Conservation (phyloP, 2,329 filamentous ascomycete genomes). For the Thelonectria rubi region DNA sequence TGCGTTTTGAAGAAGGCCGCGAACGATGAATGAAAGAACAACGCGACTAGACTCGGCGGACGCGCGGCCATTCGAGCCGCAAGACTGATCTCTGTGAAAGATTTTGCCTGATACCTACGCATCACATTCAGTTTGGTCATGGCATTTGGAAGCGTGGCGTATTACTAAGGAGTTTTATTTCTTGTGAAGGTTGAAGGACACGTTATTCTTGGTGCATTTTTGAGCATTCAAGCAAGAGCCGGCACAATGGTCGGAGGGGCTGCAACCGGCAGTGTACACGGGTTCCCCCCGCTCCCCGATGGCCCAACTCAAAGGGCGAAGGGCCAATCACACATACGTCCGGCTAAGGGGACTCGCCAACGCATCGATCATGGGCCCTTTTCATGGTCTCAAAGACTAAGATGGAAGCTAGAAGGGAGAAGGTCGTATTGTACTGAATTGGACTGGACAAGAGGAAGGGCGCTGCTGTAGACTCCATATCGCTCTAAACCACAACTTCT, state of each 20-base stretch:
- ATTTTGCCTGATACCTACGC: conserved; percentile 35
- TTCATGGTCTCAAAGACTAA: conserved; percentile 7
- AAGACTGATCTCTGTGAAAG: conserved; percentile 28
- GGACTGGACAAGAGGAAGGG: neutral
- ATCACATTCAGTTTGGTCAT: conserved; percentile 39
- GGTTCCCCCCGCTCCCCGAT: neutral
- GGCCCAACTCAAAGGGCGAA: conserved; percentile 1
- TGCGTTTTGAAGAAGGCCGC: conserved; percentile 68
- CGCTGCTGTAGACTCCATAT: neutral
- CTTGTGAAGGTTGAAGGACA: conserved; percentile 34
- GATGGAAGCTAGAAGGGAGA: conserved; percentile 7
- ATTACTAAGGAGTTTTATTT: conserved; percentile 44
- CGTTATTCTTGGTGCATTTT: conserved; percentile 41
- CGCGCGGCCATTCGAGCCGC: conserved; percentile 21
- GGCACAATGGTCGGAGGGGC: conserved; percentile 13
- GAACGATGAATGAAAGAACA: conserved; percentile 14
- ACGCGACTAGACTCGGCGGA: conserved; percentile 24
- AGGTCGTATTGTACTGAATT: conserved; percentile 9
- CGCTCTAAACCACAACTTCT: conserved; percentile 4
- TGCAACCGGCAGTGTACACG: neutral
- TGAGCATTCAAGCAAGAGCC: conserved; percentile 26
- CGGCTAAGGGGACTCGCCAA: neutral
- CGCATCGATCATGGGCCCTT: neutral
- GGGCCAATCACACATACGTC: neutral
- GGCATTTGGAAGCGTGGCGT: conserved; percentile 48